Conservation (phyloP, 345 rosid genomes). For the Nephelium lappaceum region DNA sequence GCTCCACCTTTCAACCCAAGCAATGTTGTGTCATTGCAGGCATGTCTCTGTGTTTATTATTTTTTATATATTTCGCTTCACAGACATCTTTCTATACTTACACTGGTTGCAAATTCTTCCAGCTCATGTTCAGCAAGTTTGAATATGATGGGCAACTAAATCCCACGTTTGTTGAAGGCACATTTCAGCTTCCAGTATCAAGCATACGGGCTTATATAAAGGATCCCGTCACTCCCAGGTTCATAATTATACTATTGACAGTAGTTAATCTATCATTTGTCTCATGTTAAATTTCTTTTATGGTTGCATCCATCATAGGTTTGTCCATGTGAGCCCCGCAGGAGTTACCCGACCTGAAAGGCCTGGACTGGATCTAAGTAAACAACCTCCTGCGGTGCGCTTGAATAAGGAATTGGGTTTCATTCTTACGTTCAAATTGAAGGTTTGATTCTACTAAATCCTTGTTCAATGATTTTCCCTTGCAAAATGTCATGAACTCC, state of each 20-base stretch:
- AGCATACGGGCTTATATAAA: constrained; percentile 61
- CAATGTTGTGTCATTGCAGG: constrained; percentile 83
- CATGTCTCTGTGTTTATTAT: constrained; percentile 19
- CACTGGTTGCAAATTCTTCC: constrained; percentile 25
- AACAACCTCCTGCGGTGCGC: constrained; percentile 97
- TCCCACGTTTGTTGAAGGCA: constrained; percentile 83
- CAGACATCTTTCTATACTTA: constrained; percentile 10
- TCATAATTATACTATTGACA: background rate
- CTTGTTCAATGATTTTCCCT: background rate
- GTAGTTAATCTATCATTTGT: background rate
- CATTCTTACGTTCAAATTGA: constrained; percentile 85
- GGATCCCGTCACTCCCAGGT: constrained; percentile 91
- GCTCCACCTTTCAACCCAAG: constrained; percentile 79
- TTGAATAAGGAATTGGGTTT: constrained; percentile 92
- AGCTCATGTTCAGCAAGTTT: constrained; percentile 98
- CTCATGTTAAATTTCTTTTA: background rate
- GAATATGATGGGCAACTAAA: constrained; percentile 94
- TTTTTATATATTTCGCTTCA: background rate
- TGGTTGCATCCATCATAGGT: constrained; percentile 46
- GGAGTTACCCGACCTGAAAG: constrained; percentile 96
- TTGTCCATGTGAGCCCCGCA: constrained; percentile 92
- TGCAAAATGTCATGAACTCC: background rate
- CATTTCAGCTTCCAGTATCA: constrained; percentile 81
- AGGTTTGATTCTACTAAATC: constrained; percentile 44
- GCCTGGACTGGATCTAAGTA: constrained; percentile 90